phyloP scores from a whole-genome alignment of 2,329 filamentous ascomycete genomes.

The Emericellopsis atlantica region DNA sequence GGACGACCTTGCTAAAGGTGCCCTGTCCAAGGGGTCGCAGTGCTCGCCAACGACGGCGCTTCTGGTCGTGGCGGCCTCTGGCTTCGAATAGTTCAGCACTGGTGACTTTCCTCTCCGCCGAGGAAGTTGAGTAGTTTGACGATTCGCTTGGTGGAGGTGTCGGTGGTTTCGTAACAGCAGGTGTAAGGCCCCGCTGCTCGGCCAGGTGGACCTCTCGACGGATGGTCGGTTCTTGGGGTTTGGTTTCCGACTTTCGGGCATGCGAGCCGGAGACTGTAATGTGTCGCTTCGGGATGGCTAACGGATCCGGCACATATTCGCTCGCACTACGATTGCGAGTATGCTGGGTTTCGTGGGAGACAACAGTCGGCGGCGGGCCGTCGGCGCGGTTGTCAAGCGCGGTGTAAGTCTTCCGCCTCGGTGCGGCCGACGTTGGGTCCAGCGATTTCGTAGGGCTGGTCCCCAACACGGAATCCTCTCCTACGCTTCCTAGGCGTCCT shows the following conservation, averaged over 20 bases:
- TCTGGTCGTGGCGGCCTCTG: constrained; percentile 51
- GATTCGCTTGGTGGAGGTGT: constrained; percentile 76
- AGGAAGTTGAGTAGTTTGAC: constrained; percentile 30
- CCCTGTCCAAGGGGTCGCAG: constrained; percentile 77
- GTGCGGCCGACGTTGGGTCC: constrained; percentile 33
- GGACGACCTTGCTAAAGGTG: constrained; percentile 87
- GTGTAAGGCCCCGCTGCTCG: constrained; percentile 59
- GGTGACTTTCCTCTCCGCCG: constrained; percentile 25
- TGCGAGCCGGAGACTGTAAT: constrained; percentile 59
- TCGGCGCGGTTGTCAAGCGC: constrained; percentile 7
- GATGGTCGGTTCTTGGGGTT: constrained; percentile 33
- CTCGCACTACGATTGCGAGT: constrained; percentile 72
- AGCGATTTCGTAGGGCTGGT: constrained; percentile 39
- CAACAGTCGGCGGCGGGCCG: neutral
- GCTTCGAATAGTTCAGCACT: constrained; percentile 57
- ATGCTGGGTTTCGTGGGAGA: constrained; percentile 35
- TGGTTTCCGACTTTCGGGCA: constrained; percentile 21
- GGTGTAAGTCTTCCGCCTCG: constrained; percentile 44
- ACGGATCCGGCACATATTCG: constrained; percentile 69
- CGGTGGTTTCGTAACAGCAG: constrained; percentile 48
- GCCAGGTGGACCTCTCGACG: constrained; percentile 74
- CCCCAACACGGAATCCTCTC: constrained; percentile 28
- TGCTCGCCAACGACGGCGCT: constrained; percentile 65
- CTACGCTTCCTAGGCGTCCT: constrained; percentile 10
- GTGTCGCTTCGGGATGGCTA: constrained; percentile 57